Base-by-base conservation (phyloP, 2,329 filamentous ascomycete genomes). In the Ophiostoma piceae region DNA sequence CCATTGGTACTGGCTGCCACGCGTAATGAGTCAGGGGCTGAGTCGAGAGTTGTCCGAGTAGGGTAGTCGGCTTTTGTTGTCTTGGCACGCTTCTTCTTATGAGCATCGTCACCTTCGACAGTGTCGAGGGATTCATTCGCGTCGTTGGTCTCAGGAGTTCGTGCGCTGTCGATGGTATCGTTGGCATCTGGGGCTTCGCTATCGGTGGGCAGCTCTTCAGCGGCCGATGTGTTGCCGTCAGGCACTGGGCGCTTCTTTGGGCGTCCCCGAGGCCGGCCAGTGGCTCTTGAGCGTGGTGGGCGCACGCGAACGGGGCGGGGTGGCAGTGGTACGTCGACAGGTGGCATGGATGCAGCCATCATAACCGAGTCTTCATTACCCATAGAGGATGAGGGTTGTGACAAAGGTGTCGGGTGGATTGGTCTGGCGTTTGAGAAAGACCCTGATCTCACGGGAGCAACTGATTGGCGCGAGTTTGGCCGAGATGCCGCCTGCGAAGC, bases 1-100 rank as follows among this genome's bases (percentile, higher is more conserved):
- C 92, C 92, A 64, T 94, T 90, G 19, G 92, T 96, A 77, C 92
- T 96, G 66, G 94, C 94, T 71, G 92, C 90, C n/a, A 97, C 92
- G 67, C 94, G 87, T 35, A 98, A 82, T 3, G 92, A 96, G 67
- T 95, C 92, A 11, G 88, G 86, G 39, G 88, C 88, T 54, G 87
- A 84, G 68, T 90, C 91, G 75, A 97, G 91, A 29, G 87, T 87
- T 72, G 84, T 86, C 74, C 87, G 90, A 72, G 9, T 71, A 65
- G 71, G 75, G 74, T 74, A 79, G 67, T 89, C 88, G n/a, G 88
- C 88, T 80, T 88, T 90, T 26, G 88, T 92, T 32, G 90, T 87
- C 76, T 92, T 95, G 43, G 89, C 93, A 75, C 94, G 86, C 80
- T 97, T 97, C 75, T 88, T 90, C 73, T 83, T 83, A 1, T 82